phyloP scores from a whole-genome alignment of 345 rosid genomes.

The Bruguiera gymnorhiza region DNA sequence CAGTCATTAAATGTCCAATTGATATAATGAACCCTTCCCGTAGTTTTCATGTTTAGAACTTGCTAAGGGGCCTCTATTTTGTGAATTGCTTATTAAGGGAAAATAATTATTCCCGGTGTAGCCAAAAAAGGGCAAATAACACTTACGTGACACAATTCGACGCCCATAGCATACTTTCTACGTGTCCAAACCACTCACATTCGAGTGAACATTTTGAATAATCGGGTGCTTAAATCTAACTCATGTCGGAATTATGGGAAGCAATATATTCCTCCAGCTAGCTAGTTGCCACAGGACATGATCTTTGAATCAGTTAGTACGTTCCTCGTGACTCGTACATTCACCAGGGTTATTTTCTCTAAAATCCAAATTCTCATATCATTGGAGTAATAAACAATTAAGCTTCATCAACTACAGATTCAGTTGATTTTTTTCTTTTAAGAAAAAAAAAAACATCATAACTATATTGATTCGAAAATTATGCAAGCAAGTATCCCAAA shows the following conservation, averaged over 20 bases:
- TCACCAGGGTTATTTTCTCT: no score
- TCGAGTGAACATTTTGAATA: background rate
- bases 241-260: constrained; percentile 8
- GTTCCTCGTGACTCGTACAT: background rate
- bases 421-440: no score
- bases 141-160: no score
- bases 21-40: no score
- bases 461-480: background rate
- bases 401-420: no score
- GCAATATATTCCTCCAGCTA: background rate
- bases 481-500: background rate
- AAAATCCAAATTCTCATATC: no score
- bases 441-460: no score
- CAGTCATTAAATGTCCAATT: no score
- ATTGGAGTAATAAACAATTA: no score
- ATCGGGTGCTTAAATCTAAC: background rate
- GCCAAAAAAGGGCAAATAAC: no score
- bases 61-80: background rate
- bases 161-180: background rate
- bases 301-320: background rate
- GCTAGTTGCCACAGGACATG: no score
- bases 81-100: background rate
- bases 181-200: constrained; percentile 19
- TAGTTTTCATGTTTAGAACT: background rate
- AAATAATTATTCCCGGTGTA: no score